Percentiles rank a stretch among this genome's conserved stretches.
phyloP scores from a whole-genome alignment of 2,329 filamentous ascomycete species.

The Bipolaris zeicola region DNA sequence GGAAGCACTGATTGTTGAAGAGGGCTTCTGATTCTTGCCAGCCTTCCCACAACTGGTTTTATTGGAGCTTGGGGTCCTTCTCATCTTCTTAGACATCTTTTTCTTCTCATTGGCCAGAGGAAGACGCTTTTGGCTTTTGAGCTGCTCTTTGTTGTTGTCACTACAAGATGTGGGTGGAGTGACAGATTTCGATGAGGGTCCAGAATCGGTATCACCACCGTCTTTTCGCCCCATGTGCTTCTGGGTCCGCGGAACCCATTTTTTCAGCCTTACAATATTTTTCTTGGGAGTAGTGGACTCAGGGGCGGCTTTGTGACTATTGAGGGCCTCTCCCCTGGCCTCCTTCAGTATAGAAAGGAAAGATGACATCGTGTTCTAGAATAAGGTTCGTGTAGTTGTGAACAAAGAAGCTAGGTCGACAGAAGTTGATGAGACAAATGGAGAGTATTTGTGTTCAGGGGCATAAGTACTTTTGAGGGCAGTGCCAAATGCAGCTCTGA shows the following conservation, averaged over 20 bases:
- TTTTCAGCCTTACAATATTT: not conserved
- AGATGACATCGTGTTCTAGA: not conserved
- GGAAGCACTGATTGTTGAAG: not conserved
- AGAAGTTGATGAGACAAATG: too few species aligned
- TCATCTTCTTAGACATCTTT: not conserved
- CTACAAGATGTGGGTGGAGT: too few species aligned
- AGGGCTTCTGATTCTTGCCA: not conserved
- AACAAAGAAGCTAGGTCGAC: too few species aligned
- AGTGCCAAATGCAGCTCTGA: too few species aligned
- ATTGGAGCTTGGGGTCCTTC: not conserved
- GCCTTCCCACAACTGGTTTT: not conserved
- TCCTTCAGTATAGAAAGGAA: not conserved
- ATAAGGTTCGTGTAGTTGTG: too few species aligned
- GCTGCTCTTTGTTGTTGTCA: not conserved
- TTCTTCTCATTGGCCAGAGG: not conserved
- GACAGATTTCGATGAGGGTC: not conserved
- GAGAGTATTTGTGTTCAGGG: too few species aligned
- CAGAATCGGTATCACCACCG: not conserved
- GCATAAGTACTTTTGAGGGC: too few species aligned
- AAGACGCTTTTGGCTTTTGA: slow-evolving; percentile 1
- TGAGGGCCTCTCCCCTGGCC: not conserved
- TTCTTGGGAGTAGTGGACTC: not conserved
- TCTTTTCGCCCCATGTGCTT: too few species aligned
- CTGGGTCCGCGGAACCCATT: not conserved
- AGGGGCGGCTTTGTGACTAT: not conserved